Evolutionary conservation across 177 flowering plant species (phyloP).

Genomic region (Vitis hybrid): DNA sequence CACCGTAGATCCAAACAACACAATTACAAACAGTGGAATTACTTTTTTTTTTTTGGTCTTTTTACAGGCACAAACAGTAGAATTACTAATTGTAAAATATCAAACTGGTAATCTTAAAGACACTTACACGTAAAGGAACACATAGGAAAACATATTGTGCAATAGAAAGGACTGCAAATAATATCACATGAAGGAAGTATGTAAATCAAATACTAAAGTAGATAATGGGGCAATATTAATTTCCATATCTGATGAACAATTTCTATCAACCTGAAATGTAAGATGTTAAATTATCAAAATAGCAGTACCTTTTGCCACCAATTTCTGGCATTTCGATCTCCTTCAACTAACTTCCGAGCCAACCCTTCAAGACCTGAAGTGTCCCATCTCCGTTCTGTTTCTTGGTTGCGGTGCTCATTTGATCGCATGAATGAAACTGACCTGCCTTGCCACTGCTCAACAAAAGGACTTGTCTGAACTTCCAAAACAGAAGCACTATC

Average conservation of each 20-base stretch:
- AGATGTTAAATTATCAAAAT: not conserved
- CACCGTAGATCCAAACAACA: no score
- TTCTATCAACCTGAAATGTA: no score
- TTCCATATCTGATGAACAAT: not conserved
- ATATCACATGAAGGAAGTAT: not conserved
- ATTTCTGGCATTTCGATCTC: constrained; percentile 67
- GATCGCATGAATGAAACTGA: constrained; percentile 74
- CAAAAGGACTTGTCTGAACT: constrained; percentile 62
- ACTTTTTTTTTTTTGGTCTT: no score
- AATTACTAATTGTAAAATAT: no score
- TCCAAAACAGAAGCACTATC: constrained; percentile 24
- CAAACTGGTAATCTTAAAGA: no score
- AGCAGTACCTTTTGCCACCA: constrained; percentile 93
- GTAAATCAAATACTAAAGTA: not conserved
- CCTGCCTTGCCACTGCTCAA: constrained; percentile 88
- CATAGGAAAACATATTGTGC: no score
- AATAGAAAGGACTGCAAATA: not conserved
- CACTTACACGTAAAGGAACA: no score
- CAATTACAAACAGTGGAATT: no score
- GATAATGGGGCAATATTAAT: no score
- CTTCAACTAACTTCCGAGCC: constrained; percentile 73
- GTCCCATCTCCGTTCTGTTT: constrained; percentile 61
- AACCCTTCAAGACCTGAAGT: constrained; percentile 76
- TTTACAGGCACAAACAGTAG: no score
- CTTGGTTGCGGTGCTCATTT: constrained; percentile 66